phyloP scores from a whole-genome alignment of 192 early-diverging fungal genomes.

The Obelidium mucronatum region DNA sequence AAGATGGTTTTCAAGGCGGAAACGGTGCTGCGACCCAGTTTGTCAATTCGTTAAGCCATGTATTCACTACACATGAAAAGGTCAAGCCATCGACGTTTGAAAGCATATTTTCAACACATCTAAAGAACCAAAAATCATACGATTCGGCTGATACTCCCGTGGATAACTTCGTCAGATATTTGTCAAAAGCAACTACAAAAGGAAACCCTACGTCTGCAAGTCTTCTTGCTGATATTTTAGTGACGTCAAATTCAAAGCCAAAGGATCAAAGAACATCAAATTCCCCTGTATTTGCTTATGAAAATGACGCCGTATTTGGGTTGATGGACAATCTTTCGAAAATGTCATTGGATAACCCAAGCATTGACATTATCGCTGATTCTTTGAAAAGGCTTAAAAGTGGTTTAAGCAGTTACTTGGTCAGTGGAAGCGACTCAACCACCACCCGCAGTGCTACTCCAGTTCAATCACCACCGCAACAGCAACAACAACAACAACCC shows the following conservation, averaged over 20 bases:
- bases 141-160: not conserved
- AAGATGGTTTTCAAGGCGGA: not conserved
- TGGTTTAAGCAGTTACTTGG: not conserved
- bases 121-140: not conserved
- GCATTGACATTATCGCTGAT: no score
- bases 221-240: slow-evolving; percentile 20
- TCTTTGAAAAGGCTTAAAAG: not conserved
- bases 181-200: not conserved
- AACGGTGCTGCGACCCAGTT: not conserved
- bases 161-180: not conserved
- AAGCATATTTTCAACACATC: not conserved
- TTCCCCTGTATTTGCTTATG: not conserved
- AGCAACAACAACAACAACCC: no score
- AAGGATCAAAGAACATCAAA: not conserved
- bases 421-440: no score
- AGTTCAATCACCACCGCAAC: no score
- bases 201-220: slow-evolving; percentile 16
- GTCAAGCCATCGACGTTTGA: not conserved
- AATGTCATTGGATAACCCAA: not conserved
- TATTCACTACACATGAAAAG: not conserved
- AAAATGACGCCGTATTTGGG: no score
- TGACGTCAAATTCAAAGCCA: not conserved
- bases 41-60: not conserved
- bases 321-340: not conserved
- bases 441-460: no score